Evolutionary conservation across 2,329 filamentous ascomycete species (phyloP).

Genomic region (Zymoseptoria brevis): DNA sequence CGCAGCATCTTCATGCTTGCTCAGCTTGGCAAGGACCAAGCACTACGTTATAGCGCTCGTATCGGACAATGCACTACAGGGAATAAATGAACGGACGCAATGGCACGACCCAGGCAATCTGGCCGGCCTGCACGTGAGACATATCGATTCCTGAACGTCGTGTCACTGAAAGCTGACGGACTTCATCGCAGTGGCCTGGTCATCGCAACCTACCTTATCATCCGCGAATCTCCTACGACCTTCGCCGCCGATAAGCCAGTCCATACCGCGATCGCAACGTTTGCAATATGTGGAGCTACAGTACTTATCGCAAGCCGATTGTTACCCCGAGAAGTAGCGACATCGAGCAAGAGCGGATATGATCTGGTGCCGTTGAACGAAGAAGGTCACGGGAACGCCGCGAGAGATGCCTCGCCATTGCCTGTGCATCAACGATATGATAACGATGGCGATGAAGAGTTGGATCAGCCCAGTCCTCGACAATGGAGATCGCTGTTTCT

Average conservation of each 20-base stretch:
- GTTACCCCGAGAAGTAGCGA: constrained; percentile 11
- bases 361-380: constrained; percentile 12
- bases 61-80: neutral
- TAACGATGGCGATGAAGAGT: constrained; percentile 11
- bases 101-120: constrained; percentile 10
- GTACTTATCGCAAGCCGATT: constrained; percentile 34
- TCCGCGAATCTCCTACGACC: constrained; percentile 18
- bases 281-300: constrained; percentile 34
- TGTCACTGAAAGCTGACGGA: neutral
- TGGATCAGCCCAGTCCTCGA: constrained; percentile 20
- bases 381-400: constrained; percentile 13
- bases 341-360: neutral
- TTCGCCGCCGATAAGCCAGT: constrained; percentile 39
- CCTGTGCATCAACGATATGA: neutral
- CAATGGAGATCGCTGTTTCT: constrained; percentile 23
- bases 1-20: neutral
- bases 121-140: constrained; percentile 12
- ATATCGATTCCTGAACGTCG: neutral
- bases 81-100: neutral
- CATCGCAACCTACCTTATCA: constrained; percentile 21
- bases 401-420: constrained; percentile 10
- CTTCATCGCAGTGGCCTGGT: constrained; percentile 22
- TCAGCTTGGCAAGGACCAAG: neutral
- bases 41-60: neutral
- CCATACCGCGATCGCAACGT: constrained; percentile 35